A percentile compares a stretch with the other conserved stretches of the same genome.
Conservation (phyloP, 2,329 filamentous ascomycete species). For the Aspergillus sp. region DNA sequence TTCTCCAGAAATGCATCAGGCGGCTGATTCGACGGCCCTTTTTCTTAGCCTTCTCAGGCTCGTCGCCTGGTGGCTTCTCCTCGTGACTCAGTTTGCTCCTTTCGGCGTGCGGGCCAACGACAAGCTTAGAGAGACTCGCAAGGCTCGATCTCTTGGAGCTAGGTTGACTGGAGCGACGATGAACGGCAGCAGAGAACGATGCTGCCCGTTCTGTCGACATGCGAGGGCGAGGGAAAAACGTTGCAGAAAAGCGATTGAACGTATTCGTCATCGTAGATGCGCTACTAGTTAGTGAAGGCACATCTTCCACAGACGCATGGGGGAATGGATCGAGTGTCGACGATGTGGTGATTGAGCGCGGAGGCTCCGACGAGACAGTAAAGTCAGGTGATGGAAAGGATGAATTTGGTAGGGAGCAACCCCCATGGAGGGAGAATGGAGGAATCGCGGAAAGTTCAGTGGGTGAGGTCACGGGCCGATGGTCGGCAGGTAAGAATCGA, state of each 20-base stretch:
- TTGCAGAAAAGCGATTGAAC: conserved; percentile 44
- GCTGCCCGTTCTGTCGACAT: conserved; percentile 45
- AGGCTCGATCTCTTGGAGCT: conserved; percentile 49
- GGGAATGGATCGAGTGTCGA: conserved; percentile 43
- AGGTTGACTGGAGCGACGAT: conserved; percentile 39
- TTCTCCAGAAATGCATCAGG: conserved; percentile 51
- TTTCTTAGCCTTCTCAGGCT: conserved; percentile 42
- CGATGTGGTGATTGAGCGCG: conserved; percentile 41
- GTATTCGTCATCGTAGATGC: conserved; percentile 48
- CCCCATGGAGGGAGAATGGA: conserved; percentile 40
- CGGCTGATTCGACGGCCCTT: conserved; percentile 48
- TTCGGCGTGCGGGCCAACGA: conserved; percentile 45
- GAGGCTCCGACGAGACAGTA: conserved; percentile 41
- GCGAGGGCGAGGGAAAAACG: conserved; percentile 41
- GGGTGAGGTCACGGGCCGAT: conserved; percentile 44
- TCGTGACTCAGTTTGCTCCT: conserved; percentile 46
- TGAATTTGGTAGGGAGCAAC: conserved; percentile 39
- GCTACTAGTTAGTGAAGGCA: conserved; percentile 51
- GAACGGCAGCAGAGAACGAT: conserved; percentile 44
- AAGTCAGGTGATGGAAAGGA: conserved; percentile 48
- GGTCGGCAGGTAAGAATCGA: conserved; percentile 37
- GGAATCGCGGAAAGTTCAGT: conserved; percentile 42
- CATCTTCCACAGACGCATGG: conserved; percentile 48
- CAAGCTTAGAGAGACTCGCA: conserved; percentile 49
- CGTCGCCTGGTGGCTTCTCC: conserved; percentile 43